Evolutionary conservation across 352 stramenopile species (phyloP), one percentile per base, ranked within the genome.

Genomic region (Globisporangium middletonii): DNA sequence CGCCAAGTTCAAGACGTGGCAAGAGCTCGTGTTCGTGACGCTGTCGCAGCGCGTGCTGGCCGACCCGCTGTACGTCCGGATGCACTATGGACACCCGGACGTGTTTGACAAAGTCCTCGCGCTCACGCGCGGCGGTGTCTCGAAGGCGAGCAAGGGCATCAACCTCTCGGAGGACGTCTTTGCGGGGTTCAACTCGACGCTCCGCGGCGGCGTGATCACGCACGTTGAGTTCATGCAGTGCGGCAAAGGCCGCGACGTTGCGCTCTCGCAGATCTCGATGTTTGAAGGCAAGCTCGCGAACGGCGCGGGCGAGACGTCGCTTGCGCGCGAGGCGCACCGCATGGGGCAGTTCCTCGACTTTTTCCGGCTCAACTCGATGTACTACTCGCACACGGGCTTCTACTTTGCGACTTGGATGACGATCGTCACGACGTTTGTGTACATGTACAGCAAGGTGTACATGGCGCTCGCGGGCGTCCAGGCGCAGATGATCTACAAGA

Each of bases 171-270:
- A 93, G 66, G 83, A 94, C 71, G 81, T 94, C 44, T 94, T 94
- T 59, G 82, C 79, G 27, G 82, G 84, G 46, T 94, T 94, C 65
- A 92, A 92, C 61, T 73, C 67, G 13, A 91, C 80, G 15, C 58
- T 94, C 9, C 79, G 84, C 49, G 84, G 84, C 27, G 84, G 84
- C 15, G 74, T 91, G 12, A 66, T 92, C 1, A 92, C 80, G 0
- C 84, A 94, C 61, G 80, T 90, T 26, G 84, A 94, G 60, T 92
- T 91, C 60, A 90, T 92, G 78, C 84, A 94, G 67, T 93, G 83
- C 71, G 83, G 83, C 52, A 93, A 93, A 57, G 83, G 83, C 52
- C 79, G 79, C 67, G 83, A 93, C 73, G 83, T 93, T 46, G 83
- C 83, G 60, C 67, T 93, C 1, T 90, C 81, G 11, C 83, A 93